Evolutionary conservation across 2,329 filamentous ascomycete genomes (phyloP).

Genomic region (Coniochaeta hoffmannii): DNA sequence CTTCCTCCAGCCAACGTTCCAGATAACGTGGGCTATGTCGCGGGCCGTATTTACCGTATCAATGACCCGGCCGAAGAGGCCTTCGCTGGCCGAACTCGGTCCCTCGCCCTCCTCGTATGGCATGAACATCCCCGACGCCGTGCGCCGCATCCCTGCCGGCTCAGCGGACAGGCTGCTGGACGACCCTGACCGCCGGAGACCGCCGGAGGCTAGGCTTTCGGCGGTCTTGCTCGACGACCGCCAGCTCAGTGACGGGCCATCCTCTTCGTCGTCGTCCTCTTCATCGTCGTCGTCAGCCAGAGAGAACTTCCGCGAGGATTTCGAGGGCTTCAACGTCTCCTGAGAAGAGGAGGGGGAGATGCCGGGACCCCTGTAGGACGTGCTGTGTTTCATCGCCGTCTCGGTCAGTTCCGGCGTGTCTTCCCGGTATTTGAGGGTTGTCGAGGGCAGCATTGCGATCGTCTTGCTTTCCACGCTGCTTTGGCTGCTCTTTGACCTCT

Average conservation of each 20-base stretch:
- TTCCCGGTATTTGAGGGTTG: constrained; percentile 75
- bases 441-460: constrained; percentile 81
- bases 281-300: constrained; percentile 50
- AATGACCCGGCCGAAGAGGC: constrained; percentile 70
- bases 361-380: constrained; percentile 38
- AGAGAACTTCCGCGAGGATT: constrained; percentile 57
- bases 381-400: constrained; percentile 56
- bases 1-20: constrained; percentile 62
- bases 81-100: constrained; percentile 44
- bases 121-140: constrained; percentile 86
- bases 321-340: constrained; percentile 69
- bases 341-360: constrained; percentile 72
- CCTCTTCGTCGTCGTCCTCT: constrained; percentile 15
- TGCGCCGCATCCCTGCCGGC: constrained; percentile 62
- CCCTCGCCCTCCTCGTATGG: constrained; percentile 68
- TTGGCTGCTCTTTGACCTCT: constrained; percentile 34
- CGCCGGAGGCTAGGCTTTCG: constrained; percentile 12
- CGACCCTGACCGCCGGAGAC: constrained; percentile 41
- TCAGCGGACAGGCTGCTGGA: constrained; percentile 41
- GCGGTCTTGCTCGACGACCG: constrained; percentile 13
- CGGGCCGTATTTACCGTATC: constrained; percentile 71
- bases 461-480: constrained; percentile 61
- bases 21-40: constrained; percentile 64
- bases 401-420: constrained; percentile 63
- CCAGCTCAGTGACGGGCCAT: constrained; percentile 8